These are phyloP conservation scores for Saccharomycopsis amapae DNA, from an alignment of 805 yeast genomes.

Conservation along the genomic window DNA sequence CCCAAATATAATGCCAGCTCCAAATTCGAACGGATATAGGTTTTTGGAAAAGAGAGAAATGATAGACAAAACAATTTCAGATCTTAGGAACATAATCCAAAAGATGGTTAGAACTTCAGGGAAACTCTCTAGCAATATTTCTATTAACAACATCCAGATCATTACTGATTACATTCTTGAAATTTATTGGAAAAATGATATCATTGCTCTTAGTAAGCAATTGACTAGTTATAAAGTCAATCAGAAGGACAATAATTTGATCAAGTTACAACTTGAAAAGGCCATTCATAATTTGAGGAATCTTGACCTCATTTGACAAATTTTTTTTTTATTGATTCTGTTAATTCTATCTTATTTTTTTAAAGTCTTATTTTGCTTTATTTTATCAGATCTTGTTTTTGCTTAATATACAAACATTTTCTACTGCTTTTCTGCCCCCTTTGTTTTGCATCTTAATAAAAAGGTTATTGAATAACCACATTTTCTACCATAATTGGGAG, in stretches of 20 bases:
- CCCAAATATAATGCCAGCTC: not conserved
- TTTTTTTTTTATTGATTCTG: no score
- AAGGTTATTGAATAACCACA: no score
- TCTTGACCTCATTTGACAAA: no score
- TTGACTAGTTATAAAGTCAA: conserved; percentile 18
- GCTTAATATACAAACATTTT: no score
- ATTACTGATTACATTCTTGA: conserved; percentile 33
- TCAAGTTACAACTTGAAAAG: conserved; percentile 19
- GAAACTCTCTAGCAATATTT: not conserved
- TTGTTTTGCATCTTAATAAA: no score
- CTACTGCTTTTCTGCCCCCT: no score
- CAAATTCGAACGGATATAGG: not conserved
- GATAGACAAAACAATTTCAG: not conserved
- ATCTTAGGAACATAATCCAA: not conserved
- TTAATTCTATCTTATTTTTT: no score
- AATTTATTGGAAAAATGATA: conserved; percentile 31
- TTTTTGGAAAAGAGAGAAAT: not conserved
- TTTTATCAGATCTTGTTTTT: no score
- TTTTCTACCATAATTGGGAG: no score
- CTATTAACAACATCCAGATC: not conserved
- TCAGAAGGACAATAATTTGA: conserved; percentile 21
- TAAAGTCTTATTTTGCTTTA: no score
- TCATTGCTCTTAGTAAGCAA: conserved; percentile 8
- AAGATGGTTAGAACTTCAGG: not conserved
- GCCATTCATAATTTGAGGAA: conserved; percentile 6